Percentiles rank a stretch among this genome's conserved stretches.
These are phyloP conservation scores for Linaria vulgaris DNA, from an alignment of 257 asterid genomes.

Conservation along the genomic window DNA sequence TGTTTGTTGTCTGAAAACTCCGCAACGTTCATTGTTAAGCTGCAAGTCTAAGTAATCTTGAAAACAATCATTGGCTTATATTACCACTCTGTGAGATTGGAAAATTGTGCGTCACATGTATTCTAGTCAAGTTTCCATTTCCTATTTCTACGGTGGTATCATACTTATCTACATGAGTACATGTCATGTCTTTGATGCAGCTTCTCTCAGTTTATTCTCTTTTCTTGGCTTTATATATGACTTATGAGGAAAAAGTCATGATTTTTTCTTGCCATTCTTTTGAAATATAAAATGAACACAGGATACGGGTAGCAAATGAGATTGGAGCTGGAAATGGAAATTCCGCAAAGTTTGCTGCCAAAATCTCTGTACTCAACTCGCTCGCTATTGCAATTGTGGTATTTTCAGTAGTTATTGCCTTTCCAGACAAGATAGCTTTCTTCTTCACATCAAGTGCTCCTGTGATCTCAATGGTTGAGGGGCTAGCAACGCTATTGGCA, in stretches of 20 bases:
- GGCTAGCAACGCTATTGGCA: conserved; percentile 48
- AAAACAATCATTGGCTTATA: background rate
- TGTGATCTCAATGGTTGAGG: conserved; percentile 51
- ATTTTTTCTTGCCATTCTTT: background rate
- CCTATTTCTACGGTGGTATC: background rate
- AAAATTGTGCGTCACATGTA: too few relatives aligned
- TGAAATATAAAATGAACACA: conserved; percentile 21
- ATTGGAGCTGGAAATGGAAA: conserved; percentile 55
- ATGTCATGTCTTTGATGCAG: background rate
- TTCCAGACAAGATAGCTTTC: conserved; percentile 49
- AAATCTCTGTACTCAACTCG: conserved; percentile 47
- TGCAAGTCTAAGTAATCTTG: background rate
- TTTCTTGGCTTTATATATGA: background rate
- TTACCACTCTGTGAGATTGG: background rate
- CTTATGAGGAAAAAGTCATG: background rate
- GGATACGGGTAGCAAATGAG: conserved; percentile 68
- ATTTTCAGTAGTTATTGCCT: conserved; percentile 33
- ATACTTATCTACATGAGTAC: background rate
- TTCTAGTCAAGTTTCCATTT: background rate
- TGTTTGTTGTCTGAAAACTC: background rate
- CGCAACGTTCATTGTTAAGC: background rate
- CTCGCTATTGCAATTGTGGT: conserved; percentile 37
- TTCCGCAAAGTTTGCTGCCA: conserved; percentile 49
- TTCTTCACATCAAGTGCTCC: conserved; percentile 52
- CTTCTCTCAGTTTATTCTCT: background rate